phyloP scores from a whole-genome alignment of 805 yeast species.

The Tetrapisispora arboricola region DNA sequence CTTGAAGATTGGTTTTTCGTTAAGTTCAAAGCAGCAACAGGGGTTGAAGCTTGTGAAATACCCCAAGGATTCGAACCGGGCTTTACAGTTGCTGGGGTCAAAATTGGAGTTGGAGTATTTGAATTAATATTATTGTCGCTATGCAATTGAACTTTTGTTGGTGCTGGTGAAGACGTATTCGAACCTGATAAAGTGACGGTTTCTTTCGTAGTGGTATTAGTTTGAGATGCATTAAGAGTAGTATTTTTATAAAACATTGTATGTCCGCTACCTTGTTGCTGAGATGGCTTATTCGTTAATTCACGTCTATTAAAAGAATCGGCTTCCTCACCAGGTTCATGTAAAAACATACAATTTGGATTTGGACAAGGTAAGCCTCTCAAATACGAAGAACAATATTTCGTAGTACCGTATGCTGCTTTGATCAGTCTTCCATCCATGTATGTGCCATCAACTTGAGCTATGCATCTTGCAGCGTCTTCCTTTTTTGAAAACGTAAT shows the following conservation, averaged over 20 bases:
- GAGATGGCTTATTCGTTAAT: constrained; percentile 26
- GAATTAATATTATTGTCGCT: constrained; percentile 9
- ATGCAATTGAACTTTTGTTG: constrained; percentile 21
- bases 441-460: constrained; percentile 83
- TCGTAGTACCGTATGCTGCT: constrained; percentile 98
- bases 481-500: constrained; percentile 90
- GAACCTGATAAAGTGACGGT: constrained; percentile 9
- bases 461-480: constrained; percentile 89
- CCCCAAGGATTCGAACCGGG: constrained; percentile 29
- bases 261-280: constrained; percentile 8
- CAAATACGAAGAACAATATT: constrained; percentile 92
- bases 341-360: constrained; percentile 97
- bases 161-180: constrained; percentile 22
- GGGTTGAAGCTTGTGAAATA: constrained; percentile 23
- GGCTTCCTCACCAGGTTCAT: constrained; percentile 99
- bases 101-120: constrained; percentile 17
- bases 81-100: constrained; percentile 27
- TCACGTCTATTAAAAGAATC: constrained; percentile 77
- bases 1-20: constrained; percentile 18
- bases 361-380: constrained; percentile 95
- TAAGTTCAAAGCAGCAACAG: constrained; percentile 17
- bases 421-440: constrained; percentile 83
- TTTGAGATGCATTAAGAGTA: constrained; percentile 5
- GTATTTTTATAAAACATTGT: constrained; percentile 8
- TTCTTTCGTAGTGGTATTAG: constrained; percentile 3